Base-by-base conservation (phyloP, 1,139 yeast genomes). In the Yamadazyma conglobata region DNA sequence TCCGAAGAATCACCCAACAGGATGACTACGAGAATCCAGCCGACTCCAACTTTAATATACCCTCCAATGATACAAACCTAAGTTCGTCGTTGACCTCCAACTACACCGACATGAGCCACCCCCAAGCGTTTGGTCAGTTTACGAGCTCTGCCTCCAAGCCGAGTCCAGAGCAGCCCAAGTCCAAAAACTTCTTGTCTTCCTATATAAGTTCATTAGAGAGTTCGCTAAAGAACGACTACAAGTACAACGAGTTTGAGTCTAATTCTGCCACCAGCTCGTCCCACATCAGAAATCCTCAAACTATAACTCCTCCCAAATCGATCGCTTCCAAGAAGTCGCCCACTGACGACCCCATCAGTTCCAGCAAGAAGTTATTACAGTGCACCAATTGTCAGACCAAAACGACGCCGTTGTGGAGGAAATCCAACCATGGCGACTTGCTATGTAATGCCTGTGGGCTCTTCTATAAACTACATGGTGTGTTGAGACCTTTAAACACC, bases 381-480 rank as follows among this genome's bases (percentile, higher is more conserved):
- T 68, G 74, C 37, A 49, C 70, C 22, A 67, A 68, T 46, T 68
- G 74, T 43, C 64, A 60, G 27, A 67, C 74, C 7, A 57, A 52
- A 35, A 66, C 73, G 2, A 67, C 74, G 2, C 73, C 74, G 4
- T 48, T 68, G 10, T 68, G 74, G 74, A 52, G 74, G 28, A 65
- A 63, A 36, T 54, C 70, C n/a, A 60, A 56, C 42, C 55, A 57
- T 28, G 73, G 73, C 3, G 70, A 64, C 34, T 54, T 68, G 30
- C 50, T 68, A 19, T 68, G 74, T 42, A 68, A 68, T 42, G 74
- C 73, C 0, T 68, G 74, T 45, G 74, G 74, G 3, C 55, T 68
- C 31, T 67, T 67, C 41, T 64, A 63, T 44, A 66, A 65, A 43
- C 51, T 67, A 27, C 73, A 67, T 42, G 73, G 73, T 3, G 68